Evolutionary conservation across 768 basidiomycete species (phyloP).

Genomic region (Xerocomus spinulosus): DNA sequence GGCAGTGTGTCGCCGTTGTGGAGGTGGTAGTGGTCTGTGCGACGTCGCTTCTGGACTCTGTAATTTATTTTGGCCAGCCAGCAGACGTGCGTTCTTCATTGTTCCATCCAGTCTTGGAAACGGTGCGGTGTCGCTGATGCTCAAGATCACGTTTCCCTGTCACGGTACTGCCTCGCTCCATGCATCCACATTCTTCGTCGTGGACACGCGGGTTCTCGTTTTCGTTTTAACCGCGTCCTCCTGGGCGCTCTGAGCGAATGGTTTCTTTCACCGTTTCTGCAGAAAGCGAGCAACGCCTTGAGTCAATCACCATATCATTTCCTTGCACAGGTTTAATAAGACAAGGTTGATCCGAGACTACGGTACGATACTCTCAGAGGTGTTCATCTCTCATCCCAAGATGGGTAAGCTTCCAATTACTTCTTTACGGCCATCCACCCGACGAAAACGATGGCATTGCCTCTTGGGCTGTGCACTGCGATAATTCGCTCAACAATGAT

Average conservation of each 20-base stretch:
- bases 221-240: too few relatives aligned
- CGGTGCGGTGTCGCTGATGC: constrained; percentile 1
- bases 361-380: too few relatives aligned
- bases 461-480: constrained; percentile 9
- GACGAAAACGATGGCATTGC: background rate
- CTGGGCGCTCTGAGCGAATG: background rate
- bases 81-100: constrained; percentile 23
- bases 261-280: background rate
- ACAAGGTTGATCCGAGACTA: background rate
- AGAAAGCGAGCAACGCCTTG: background rate
- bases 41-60: constrained; percentile 21
- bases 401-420: background rate
- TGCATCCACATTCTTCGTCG: constrained; percentile 3
- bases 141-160: constrained; percentile 7
- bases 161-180: constrained; percentile 6
- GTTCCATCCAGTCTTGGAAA: constrained; percentile 2
- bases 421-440: background rate
- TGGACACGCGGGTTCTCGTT: too few relatives aligned
- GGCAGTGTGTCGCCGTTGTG: constrained; percentile 6
- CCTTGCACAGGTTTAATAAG: background rate
- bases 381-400: too few relatives aligned
- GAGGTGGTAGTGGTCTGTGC: constrained; percentile 6
- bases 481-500: background rate
- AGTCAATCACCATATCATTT: too few relatives aligned
- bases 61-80: constrained; percentile 27